Conservation (phyloP, 441 rosid species). For the Cnidoscolus chayamansa region DNA sequence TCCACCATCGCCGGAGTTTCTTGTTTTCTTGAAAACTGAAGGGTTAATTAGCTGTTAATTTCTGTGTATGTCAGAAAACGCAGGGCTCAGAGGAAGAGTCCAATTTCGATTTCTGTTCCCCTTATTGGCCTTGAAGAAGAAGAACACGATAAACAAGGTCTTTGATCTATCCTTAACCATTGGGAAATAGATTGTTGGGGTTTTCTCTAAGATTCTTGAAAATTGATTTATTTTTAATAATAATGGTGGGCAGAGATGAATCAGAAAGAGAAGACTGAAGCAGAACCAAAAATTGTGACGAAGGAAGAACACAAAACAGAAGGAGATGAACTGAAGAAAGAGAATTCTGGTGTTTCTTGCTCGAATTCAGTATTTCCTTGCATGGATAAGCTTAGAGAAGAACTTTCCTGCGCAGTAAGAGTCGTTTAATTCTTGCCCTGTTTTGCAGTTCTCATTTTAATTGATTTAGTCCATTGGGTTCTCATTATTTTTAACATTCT, state of each 20-base stretch:
- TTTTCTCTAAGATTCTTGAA: not conserved
- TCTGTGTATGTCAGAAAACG: conserved; percentile 46
- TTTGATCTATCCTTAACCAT: conserved; percentile 4
- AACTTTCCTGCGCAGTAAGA: conserved; percentile 90
- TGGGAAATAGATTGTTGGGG: too few species aligned
- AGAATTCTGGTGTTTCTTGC: conserved; percentile 29
- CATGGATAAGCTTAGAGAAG: conserved; percentile 81
- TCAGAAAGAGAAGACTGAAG: conserved; percentile 28
- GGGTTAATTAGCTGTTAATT: not conserved
- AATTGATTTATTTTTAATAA: conserved; percentile 6
- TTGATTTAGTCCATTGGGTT: conserved; percentile 12
- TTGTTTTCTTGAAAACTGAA: conserved; percentile 7
- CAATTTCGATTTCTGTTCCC: conserved; percentile 39
- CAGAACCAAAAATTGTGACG: conserved; percentile 18
- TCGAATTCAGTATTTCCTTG: conserved; percentile 45
- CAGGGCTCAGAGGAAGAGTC: conserved; percentile 45
- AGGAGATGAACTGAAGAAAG: conserved; percentile 30
- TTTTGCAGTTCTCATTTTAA: not conserved
- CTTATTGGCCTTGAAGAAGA: conserved; percentile 63
- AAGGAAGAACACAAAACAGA: conserved; percentile 31
- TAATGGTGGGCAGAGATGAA: conserved; percentile 30
- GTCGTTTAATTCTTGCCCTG: not conserved
- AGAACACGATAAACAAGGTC: conserved; percentile 40
- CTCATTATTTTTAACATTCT: conserved; percentile 6
- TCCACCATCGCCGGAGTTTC: too few species aligned